Evolutionary conservation across 345 rosid genomes (phyloP), one percentile per base, ranked within the genome.

Genomic region (Eucalyptus pauciflora): DNA sequence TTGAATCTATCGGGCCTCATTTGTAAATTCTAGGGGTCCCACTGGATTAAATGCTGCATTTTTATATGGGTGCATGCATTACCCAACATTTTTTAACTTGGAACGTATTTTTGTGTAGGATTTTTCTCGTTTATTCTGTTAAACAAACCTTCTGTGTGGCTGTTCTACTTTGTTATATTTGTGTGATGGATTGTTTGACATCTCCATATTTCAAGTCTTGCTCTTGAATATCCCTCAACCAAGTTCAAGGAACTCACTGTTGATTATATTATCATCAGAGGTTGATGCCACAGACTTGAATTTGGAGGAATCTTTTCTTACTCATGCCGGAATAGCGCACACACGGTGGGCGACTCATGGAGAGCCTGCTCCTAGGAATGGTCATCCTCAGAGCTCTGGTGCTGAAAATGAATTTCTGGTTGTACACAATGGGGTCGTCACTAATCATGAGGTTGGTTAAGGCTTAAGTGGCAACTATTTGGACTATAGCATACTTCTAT

Each of bases 311-410:
- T 94, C 94, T 2, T 96, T 96, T 89, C 87, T 90, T 49, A 86
- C 92, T 51, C 99, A 97, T 92, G 99, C 98, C 81, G 98, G 99
- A n/a, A 96, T 97, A 92, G 99, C 99, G 16, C 99, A 97, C 91
- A 97, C 99, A 1, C 93, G 99, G 31, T 97, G 99, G 99, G 99
- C 99, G 43, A 97, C 99, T 71, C 99, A 97, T 91, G 99, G 99
- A 58, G 99, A 96, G 89, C 99, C 99, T 71, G 94, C 99, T 91
- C 94, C 99, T 18, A 94, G 96, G 92, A 97, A 97, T 88, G 93
- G 99, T 91, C 99, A 97, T 92, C 99, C 99, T 80, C 99, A 97
- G 92, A 86, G 95, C 5, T 96, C 99, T 24, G 99, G 98, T 90
- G 87, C 91, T 90, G 98, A 94, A 86, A 94, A 97, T 91, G 99